Evolutionary conservation across 805 yeast species (phyloP).

Genomic region (Ogataea neopini): DNA sequence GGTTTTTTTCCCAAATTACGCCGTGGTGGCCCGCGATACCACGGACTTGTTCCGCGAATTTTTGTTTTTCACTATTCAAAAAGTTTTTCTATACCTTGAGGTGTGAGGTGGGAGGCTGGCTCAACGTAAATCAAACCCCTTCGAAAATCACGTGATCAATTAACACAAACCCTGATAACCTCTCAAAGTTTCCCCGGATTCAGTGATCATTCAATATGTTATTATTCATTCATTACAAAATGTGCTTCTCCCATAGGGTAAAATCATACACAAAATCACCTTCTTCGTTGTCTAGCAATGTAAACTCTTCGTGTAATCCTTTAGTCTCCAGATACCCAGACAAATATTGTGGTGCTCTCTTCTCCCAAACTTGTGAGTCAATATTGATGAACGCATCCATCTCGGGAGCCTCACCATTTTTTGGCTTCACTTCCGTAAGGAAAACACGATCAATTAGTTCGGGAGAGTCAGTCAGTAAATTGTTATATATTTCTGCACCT

Average conservation of each 20-base stretch:
- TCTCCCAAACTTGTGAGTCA: constrained; percentile 37
- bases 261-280: constrained; percentile 55
- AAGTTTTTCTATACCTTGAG: neutral
- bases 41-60: too few relatives aligned
- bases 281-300: constrained; percentile 35
- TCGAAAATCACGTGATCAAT: neutral
- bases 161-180: too few relatives aligned
- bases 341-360: constrained; percentile 38
- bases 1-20: neutral
- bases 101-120: neutral
- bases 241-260: constrained; percentile 55
- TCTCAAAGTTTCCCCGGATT: too few relatives aligned
- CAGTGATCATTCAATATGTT: too few relatives aligned
- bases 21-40: too few relatives aligned
- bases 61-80: neutral
- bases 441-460: constrained; percentile 54
- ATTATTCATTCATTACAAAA: neutral
- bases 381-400: constrained; percentile 26
- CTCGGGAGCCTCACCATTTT: constrained; percentile 53
- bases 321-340: constrained; percentile 42
- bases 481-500: constrained; percentile 83
- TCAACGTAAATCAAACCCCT: constrained; percentile 1
- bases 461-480: constrained; percentile 33
- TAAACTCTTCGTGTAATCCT: constrained; percentile 27
- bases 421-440: constrained; percentile 64